Conservation (phyloP, 2,329 filamentous ascomycete genomes). For the Ophiocordyceps unilateralis region DNA sequence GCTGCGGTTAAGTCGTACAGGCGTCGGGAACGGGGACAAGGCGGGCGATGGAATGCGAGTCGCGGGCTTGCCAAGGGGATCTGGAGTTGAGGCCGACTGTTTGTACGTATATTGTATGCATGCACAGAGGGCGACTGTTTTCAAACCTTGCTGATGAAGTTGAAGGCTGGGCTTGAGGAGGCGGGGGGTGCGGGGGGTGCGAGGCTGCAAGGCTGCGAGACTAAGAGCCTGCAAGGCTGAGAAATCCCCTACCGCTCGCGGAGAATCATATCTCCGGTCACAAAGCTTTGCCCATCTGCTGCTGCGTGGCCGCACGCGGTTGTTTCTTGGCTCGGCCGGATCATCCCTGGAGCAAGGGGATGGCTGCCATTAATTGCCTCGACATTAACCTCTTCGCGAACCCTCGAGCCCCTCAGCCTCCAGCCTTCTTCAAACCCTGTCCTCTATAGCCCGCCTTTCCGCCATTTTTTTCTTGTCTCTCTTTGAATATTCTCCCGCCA, state of each 20-base stretch:
- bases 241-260: background rate
- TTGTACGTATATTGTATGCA: background rate
- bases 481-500: no score
- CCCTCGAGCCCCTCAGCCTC: background rate
- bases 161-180: no score
- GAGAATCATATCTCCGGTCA: background rate
- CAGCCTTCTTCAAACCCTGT: background rate
- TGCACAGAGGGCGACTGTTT: background rate
- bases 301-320: background rate
- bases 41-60: background rate
- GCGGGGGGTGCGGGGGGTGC: background rate
- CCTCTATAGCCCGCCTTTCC: background rate
- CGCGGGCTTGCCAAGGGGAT: background rate
- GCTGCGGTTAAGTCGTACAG: background rate
- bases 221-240: no score
- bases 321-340: background rate
- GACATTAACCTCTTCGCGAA: background rate
- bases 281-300: background rate
- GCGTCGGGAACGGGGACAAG: background rate
- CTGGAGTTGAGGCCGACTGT: background rate
- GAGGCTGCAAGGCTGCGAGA: background rate
- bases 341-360: background rate
- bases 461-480: background rate
- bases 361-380: background rate
- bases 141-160: no score